Evolutionary conservation across 345 rosid genomes (phyloP).

Genomic region (Corchorus capsularis): DNA sequence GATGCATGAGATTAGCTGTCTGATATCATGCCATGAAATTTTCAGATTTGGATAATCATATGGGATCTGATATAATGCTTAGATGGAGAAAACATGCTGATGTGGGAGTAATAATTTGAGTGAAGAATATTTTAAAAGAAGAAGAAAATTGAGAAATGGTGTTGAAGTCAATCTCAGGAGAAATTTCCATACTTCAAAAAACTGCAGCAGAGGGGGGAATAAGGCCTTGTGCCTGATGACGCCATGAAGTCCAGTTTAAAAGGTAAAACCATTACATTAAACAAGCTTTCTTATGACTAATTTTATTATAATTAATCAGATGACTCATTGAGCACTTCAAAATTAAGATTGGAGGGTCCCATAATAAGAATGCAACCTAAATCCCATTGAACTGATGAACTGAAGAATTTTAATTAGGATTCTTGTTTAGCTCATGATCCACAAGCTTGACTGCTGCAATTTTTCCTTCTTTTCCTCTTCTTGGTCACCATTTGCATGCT

Average conservation of each 20-base stretch:
- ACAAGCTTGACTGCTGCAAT: neutral
- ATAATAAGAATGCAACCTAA: slow-evolving; percentile 23
- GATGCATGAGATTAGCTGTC: slow-evolving; percentile 8
- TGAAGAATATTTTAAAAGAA: slow-evolving; percentile 19
- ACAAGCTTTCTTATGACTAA: slow-evolving; percentile 18
- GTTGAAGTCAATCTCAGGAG: slow-evolving; percentile 36
- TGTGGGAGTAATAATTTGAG: slow-evolving; percentile 34
- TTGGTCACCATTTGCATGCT: neutral
- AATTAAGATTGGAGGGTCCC: slow-evolving; percentile 29
- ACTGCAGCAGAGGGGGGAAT: slow-evolving; percentile 26
- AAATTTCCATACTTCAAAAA: slow-evolving; percentile 17
- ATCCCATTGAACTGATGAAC: slow-evolving; percentile 7
- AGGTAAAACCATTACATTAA: slow-evolving; percentile 29
- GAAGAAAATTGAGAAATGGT: slow-evolving; percentile 17
- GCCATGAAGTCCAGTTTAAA: slow-evolving; percentile 40
- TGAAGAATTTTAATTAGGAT: neutral
- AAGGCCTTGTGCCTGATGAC: slow-evolving; percentile 27
- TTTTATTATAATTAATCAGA: slow-evolving; percentile 23
- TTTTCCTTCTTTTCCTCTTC: neutral
- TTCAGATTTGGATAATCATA: slow-evolving; percentile 36
- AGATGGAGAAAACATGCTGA: slow-evolving; percentile 27
- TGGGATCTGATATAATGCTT: slow-evolving; percentile 29
- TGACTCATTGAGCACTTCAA: slow-evolving; percentile 44
- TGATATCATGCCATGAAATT: slow-evolving; percentile 2
- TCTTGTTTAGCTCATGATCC: neutral